Base-by-base conservation (phyloP, 352 stramenopile species). In the Globisporangium rhizosaccharum region DNA sequence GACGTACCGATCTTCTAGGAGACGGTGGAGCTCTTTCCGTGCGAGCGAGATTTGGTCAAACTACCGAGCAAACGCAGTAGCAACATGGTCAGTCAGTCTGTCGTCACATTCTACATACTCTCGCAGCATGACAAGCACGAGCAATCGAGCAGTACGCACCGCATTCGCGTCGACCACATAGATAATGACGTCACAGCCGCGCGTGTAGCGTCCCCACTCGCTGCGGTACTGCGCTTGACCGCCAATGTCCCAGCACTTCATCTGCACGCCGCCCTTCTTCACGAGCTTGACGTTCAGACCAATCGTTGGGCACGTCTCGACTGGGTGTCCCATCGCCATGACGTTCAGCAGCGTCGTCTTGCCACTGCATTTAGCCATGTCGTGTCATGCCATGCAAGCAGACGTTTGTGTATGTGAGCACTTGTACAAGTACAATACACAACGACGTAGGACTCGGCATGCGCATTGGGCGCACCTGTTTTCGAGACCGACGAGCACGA, bases 201-300 rank as follows among this genome's bases (percentile, higher is more conserved):
- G 94, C 60, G 92, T 97, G 74, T 98, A 98, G 51, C 90, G 79
- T 33, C 89, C 88, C 90, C 90, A 97, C 65, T 97, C 90, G 57
- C 80, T 93, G 62, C 96, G 90, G 63, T 99, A 99, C 75, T 98
- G 92, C 63, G 94, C 92, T 74, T 98, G 94, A 11, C 96, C 96
- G 46, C 96, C 96, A 59, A 99, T 98, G 81, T 99, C 96, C 96
- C 96, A 99, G 72, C 96, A 99, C 74, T 99, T 99, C 96, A 99
- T 98, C 70, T 98, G 95, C 63, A 94, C 85, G 33, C 82, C 81
- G 72, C 94, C 76, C 88, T 98, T 92, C 90, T 97, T 95, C 57
- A 98, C 96, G 37, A 98, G 82, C 74, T 98, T 98, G 50, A 99
- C 96, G 72, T 98, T 98, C 45, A 99, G 75, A 50, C 96, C 96